Evolutionary conservation across 352 stramenopile species (phyloP).

Genomic region (Thalassiosira livingstoniorum): DNA sequence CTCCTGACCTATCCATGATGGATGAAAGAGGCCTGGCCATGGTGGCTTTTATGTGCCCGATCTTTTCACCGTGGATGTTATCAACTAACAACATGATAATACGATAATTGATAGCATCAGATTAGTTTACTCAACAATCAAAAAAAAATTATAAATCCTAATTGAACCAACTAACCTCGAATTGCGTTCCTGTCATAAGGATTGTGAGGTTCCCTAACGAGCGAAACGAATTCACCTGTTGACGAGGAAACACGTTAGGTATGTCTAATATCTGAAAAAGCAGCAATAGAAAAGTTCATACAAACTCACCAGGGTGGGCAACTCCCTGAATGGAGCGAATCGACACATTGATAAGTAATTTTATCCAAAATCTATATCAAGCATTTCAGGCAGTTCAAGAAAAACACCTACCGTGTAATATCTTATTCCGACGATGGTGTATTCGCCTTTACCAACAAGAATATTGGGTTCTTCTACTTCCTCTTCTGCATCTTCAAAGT

Average conservation of each 20-base stretch:
- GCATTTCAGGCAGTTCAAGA: neutral
- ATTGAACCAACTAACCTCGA: no score
- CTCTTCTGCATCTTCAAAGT: constrained; percentile 24
- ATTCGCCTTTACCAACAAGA: constrained; percentile 32
- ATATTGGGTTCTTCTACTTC: constrained; percentile 1
- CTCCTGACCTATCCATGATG: constrained; percentile 52
- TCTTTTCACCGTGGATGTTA: constrained; percentile 66
- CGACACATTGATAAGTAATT: neutral
- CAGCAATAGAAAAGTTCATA: no score
- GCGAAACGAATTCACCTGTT: constrained; percentile 73
- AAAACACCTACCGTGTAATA: constrained; percentile 50
- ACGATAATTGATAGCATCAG: no score
- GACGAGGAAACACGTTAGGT: no score
- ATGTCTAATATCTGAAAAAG: no score
- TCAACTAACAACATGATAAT: no score
- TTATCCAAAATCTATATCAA: neutral
- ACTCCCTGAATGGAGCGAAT: constrained; percentile 20
- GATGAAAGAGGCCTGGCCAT: constrained; percentile 50
- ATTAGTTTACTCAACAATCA: no score
- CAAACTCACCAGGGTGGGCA: constrained; percentile 64
- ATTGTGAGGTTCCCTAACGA: constrained; percentile 70
- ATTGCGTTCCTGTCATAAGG: constrained; percentile 82
- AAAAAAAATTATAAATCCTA: no score
- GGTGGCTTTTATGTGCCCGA: constrained; percentile 64
- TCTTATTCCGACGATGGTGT: constrained; percentile 53